These are phyloP conservation scores for Komagataella mondaviorum DNA, from an alignment of 805 yeast genomes.

Conservation along the genomic window DNA sequence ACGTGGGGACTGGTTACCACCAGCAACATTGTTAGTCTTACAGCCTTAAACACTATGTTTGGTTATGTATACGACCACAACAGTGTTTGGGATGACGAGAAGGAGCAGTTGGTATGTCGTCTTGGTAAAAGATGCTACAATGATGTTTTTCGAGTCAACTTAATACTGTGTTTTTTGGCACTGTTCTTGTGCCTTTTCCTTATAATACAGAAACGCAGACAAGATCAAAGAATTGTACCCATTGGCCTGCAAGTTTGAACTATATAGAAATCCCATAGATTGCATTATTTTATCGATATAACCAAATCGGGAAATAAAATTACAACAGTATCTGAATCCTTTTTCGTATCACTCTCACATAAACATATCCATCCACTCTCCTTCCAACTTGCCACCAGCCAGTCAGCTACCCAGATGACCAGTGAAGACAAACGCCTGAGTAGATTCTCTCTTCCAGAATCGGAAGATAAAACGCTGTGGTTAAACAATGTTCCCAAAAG, in stretches of 20 bases:
- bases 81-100: slow-evolving; percentile 24
- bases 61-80: slow-evolving; percentile 38
- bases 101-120: slow-evolving; percentile 24
- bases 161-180: slow-evolving; percentile 15
- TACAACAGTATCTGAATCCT: background rate
- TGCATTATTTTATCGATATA: background rate
- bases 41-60: slow-evolving; percentile 37
- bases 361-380: background rate
- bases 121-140: slow-evolving; percentile 34
- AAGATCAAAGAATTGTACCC: background rate
- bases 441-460: background rate
- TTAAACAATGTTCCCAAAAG: background rate
- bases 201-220: background rate
- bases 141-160: slow-evolving; percentile 28
- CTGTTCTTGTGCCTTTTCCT: background rate
- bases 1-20: slow-evolving; percentile 68
- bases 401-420: background rate
- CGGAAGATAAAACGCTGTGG: slow-evolving; percentile 1
- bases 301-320: background rate
- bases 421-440: background rate
- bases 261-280: background rate
- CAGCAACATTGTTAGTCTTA: slow-evolving; percentile 48
- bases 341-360: background rate
- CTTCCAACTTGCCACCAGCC: background rate
- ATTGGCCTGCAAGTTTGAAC: background rate